phyloP scores from a whole-genome alignment of 2,329 filamentous ascomycete species.

The Pestalotiopsis sp. region DNA sequence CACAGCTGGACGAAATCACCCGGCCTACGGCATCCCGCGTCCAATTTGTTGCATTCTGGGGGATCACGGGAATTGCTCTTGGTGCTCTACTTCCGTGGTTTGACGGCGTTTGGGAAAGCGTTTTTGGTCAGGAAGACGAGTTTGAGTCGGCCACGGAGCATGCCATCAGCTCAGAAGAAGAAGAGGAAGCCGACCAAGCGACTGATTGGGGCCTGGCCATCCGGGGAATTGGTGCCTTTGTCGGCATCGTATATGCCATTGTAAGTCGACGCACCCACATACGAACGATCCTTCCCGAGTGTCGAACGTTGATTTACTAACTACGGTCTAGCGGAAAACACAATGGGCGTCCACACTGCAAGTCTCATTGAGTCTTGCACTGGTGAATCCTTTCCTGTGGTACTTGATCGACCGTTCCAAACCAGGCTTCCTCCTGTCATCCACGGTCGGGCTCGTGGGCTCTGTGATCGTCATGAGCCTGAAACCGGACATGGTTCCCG shows the following conservation, averaged over 20 bases:
- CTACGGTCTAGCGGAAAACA: constrained; percentile 74
- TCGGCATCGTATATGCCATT: constrained; percentile 70
- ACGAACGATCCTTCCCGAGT: background rate
- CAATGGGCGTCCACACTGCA: constrained; percentile 96
- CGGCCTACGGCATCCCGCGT: constrained; percentile 49
- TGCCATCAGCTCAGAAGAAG: constrained; percentile 24
- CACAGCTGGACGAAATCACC: constrained; percentile 55
- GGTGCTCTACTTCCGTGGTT: constrained; percentile 84
- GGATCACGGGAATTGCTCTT: constrained; percentile 73
- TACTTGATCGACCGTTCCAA: constrained; percentile 92
- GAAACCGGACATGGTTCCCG: constrained; percentile 77
- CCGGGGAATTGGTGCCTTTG: constrained; percentile 61
- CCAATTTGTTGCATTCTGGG: constrained; percentile 81
- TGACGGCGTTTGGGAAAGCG: constrained; percentile 72
- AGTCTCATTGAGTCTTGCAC: constrained; percentile 82
- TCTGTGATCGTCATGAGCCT: constrained; percentile 75
- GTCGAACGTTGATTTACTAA: constrained; percentile 3
- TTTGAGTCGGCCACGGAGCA: constrained; percentile 21
- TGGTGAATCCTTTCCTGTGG: constrained; percentile 93
- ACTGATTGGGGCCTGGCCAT: constrained; percentile 74
- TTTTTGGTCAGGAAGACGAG: constrained; percentile 37
- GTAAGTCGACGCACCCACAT: constrained; percentile 54
- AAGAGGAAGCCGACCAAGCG: constrained; percentile 34
- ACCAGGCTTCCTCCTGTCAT: constrained; percentile 80
- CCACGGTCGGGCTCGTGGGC: constrained; percentile 72